Evolutionary conservation across 345 rosid genomes (phyloP), one percentile per base, ranked within the genome.

Genomic region (Firmiana major): DNA sequence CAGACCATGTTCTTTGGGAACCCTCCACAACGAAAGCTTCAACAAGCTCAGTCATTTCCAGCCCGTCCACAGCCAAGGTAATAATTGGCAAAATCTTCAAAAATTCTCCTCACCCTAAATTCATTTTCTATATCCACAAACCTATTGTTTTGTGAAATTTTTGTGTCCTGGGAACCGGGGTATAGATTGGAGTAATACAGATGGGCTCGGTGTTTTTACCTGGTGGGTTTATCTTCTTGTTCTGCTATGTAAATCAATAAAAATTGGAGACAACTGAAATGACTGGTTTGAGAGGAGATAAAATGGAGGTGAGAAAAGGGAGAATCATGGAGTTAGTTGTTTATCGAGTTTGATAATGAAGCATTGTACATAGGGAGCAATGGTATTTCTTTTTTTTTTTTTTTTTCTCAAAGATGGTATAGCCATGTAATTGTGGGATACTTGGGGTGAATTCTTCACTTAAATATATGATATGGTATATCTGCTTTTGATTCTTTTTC

Each of bases 1-100:
- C 99, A 92, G 80, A 88, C 98, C n/a, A 81, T 88, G 86, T 75
- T 74, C 5, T 79, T 91, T 0, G 93, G 89, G 72, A 79, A 22
- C 62, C 92, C 89, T 2, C 77, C 86, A 28, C 91, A 84, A 62
- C 85, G 91, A 54, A 91, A 80, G 77, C 97, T 94, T 63, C 81
- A 89, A 75, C 97, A 83, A 81, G 87, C 93, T 57, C 84, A 81
- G 4, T 86, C 95, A 31, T 93, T 93, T 64, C 97, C 98, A 17
- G 84, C 82, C 48, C 86, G 86, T 70, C 89, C 89, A 48, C 81
- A 78, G 45, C 90, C 90, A 11, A 91, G 94, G 91, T 93, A 85
- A 82, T 58, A 15, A 4, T 38, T 22, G 7, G 84, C 3, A 10
- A 42, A 40, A 24, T 66, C 48, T 66, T 58, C 28, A 48, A 43